phyloP scores from a whole-genome alignment of 176 grass and related monocot genomes.

The Tillandsia fasciculata region DNA sequence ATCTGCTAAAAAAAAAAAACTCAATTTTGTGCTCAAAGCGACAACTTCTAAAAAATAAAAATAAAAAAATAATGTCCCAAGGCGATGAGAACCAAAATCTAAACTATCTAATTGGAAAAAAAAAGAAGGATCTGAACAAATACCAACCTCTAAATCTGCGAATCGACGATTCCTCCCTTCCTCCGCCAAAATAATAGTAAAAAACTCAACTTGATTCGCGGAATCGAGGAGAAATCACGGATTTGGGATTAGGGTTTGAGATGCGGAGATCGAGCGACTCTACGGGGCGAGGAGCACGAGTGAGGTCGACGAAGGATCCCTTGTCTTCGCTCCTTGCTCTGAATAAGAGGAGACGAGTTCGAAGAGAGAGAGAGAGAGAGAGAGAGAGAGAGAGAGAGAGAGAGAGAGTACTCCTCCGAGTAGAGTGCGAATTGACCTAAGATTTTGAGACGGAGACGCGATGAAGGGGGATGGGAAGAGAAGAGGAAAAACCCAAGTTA shows the following conservation, averaged over 20 bases:
- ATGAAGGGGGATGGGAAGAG: too few species aligned
- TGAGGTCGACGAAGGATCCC: background rate
- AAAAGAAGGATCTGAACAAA: background rate
- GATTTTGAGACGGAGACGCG: too few species aligned
- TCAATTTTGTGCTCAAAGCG: background rate
- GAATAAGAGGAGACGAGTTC: background rate
- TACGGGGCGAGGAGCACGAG: background rate
- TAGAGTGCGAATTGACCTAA: too few species aligned
- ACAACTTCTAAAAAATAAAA: background rate
- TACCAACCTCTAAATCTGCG: constrained; percentile 2
- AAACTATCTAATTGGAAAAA: background rate
- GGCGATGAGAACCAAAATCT: background rate
- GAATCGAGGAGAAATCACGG: background rate
- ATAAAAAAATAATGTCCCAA: background rate
- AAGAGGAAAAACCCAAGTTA: too few species aligned
- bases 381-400: too few species aligned
- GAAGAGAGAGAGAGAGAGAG: too few species aligned
- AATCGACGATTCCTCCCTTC: background rate
- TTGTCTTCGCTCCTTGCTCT: background rate
- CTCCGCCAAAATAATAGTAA: background rate
- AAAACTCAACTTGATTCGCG: background rate
- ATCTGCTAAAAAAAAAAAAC: too few species aligned
- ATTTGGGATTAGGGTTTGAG: constrained; percentile 5
- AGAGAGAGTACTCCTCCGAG: too few species aligned
- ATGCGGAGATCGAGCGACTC: background rate